phyloP scores from a whole-genome alignment of 2,329 filamentous ascomycete species.

The Nannizzia gypsea region DNA sequence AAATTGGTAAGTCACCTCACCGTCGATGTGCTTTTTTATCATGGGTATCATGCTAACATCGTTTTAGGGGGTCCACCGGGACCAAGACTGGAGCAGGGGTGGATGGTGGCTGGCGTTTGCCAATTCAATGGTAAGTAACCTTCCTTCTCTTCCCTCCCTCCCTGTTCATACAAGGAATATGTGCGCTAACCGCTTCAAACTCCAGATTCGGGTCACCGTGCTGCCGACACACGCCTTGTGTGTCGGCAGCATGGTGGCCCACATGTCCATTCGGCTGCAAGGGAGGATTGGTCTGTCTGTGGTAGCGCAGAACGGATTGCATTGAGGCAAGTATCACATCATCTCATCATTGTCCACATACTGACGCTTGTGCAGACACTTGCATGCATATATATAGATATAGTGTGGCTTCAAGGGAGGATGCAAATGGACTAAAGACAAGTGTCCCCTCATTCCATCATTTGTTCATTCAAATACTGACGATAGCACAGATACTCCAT shows the following conservation, averaged over 20 bases:
- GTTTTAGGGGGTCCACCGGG: not conserved
- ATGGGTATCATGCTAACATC: not conserved
- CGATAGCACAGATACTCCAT: too few species aligned
- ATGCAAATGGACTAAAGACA: too few species aligned
- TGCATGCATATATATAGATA: not conserved
- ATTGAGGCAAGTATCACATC: not conserved
- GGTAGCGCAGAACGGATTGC: not conserved
- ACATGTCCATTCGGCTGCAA: conserved; percentile 8
- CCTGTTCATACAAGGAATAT: not conserved
- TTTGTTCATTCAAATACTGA: too few species aligned
- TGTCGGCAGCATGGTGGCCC: conserved; percentile 4
- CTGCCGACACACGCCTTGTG: not conserved
- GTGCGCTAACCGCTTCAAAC: not conserved
- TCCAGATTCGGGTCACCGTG: not conserved
- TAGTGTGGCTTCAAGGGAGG: too few species aligned
- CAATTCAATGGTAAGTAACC: not conserved
- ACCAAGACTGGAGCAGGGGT: not conserved
- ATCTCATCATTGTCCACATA: not conserved
- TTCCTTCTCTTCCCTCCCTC: not conserved
- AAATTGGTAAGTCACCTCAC: not conserved
- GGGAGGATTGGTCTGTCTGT: conserved; percentile 3
- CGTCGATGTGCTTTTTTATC: not conserved
- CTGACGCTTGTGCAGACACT: not conserved
- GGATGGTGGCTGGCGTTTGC: not conserved
- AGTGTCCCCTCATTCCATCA: too few species aligned